Conservation (phyloP, 805 yeast genomes). For the Tetrapisispora pingtungensis region DNA sequence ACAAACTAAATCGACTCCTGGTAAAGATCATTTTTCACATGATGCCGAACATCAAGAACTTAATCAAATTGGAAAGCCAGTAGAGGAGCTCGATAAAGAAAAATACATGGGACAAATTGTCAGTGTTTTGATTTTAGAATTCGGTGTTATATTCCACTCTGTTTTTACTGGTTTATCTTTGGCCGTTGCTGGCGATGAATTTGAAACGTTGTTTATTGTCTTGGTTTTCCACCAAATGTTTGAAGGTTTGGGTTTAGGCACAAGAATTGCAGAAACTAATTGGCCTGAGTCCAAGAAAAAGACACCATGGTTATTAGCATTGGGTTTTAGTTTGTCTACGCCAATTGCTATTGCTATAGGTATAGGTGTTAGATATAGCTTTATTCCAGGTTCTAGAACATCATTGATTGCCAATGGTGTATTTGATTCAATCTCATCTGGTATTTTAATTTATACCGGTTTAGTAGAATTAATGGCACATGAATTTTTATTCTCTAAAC, state of each 20-base stretch:
- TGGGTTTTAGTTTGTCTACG: constrained; percentile 49
- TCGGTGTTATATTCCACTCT: constrained; percentile 67
- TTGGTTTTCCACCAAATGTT: constrained; percentile 66
- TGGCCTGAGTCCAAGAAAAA: constrained; percentile 39
- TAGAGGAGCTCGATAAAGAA: constrained; percentile 28
- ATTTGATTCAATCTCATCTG: constrained; percentile 62
- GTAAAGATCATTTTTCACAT: constrained; percentile 9
- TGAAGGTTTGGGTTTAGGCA: constrained; percentile 72
- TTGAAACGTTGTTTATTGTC: constrained; percentile 53
- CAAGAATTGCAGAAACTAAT: constrained; percentile 50
- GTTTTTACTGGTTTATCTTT: constrained; percentile 62
- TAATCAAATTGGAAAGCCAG: constrained; percentile 8
- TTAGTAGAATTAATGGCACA: constrained; percentile 67
- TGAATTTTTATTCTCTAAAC: constrained; percentile 54
- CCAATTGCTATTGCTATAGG: constrained; percentile 70
- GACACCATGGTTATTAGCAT: constrained; percentile 37
- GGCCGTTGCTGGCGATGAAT: constrained; percentile 57
- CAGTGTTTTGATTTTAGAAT: constrained; percentile 50
- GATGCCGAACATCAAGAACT: constrained; percentile 10
- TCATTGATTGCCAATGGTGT: constrained; percentile 53
- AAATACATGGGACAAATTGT: constrained; percentile 47
- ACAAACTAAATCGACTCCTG: constrained; percentile 6
- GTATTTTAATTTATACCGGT: constrained; percentile 62
- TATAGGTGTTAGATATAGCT: constrained; percentile 53
- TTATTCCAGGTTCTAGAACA: constrained; percentile 42